phyloP scores from a whole-genome alignment of 108 stramenopile genomes.

The Nitzschia putrida region DNA sequence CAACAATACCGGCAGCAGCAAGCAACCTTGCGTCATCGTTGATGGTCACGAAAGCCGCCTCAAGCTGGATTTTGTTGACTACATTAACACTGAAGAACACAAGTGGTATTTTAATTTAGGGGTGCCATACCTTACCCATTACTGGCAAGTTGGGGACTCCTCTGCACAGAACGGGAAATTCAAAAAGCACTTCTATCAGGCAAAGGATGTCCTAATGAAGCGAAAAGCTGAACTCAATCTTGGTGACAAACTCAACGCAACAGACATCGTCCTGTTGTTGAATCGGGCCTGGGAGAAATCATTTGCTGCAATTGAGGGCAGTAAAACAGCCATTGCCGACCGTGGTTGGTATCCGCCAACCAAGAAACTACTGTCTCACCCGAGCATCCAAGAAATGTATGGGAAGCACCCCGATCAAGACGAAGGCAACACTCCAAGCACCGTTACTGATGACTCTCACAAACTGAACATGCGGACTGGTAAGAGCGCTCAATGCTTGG shows the following conservation, averaged over 20 bases:
- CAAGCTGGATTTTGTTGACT: not conserved
- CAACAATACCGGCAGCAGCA: not conserved
- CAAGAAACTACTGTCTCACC: too few species aligned
- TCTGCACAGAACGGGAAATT: not conserved
- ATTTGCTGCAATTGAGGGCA: not conserved
- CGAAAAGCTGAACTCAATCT: not conserved
- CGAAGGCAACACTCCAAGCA: too few species aligned
- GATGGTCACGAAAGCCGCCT: constrained; percentile 1
- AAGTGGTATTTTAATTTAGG: constrained; percentile 2
- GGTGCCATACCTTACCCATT: not conserved
- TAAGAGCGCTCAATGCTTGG: too few species aligned
- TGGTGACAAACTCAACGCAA: not conserved
- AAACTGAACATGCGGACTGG: too few species aligned
- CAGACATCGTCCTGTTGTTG: not conserved
- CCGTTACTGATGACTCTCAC: too few species aligned
- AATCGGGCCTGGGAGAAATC: not conserved
- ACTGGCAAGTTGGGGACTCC: constrained; percentile 3
- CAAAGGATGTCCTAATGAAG: not conserved
- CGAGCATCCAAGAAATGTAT: too few species aligned
- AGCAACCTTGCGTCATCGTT: not conserved
- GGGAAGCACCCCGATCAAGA: too few species aligned
- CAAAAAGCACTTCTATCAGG: not conserved
- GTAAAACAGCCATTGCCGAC: not conserved
- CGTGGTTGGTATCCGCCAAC: too few species aligned
- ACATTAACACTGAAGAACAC: constrained; percentile 5